These are phyloP conservation scores for Globisporangium sylvaticum DNA, from an alignment of 352 stramenopile species.

Conservation along the genomic window DNA sequence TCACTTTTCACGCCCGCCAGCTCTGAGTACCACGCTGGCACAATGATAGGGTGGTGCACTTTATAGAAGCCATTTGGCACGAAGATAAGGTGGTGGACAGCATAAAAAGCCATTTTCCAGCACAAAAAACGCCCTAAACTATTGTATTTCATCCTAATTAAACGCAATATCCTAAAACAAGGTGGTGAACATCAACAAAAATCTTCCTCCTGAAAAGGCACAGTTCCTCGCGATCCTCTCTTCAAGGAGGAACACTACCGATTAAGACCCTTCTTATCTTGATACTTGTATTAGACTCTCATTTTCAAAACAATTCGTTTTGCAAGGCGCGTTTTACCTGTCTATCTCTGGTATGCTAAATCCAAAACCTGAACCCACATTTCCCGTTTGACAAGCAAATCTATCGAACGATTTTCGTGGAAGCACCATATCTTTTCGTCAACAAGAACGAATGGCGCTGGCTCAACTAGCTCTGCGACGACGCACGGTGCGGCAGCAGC, in stretches of 20 bases:
- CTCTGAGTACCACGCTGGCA: neutral
- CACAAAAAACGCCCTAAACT: neutral
- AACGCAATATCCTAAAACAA: neutral
- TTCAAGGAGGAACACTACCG: neutral
- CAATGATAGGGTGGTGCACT: neutral
- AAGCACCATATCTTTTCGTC: neutral
- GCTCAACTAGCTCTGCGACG: too few relatives aligned
- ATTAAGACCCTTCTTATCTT: neutral
- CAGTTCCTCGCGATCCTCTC: neutral
- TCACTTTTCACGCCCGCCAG: neutral
- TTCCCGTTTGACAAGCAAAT: neutral
- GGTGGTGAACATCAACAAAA: neutral
- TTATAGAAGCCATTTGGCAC: neutral
- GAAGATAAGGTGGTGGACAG: neutral
- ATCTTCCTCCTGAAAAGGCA: neutral
- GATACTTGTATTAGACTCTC: neutral
- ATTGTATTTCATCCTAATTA: neutral
- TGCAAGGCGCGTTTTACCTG: too few relatives aligned
- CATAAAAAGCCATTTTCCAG: neutral
- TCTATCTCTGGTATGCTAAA: too few relatives aligned
- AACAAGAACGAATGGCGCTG: neutral
- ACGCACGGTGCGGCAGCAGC: constrained; percentile 14
- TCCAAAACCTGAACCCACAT: neutral
- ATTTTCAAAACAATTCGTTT: too few relatives aligned
- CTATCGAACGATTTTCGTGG: neutral